Conservation (phyloP, 176 grass and related monocot genomes). For the Bromus sterilis region DNA sequence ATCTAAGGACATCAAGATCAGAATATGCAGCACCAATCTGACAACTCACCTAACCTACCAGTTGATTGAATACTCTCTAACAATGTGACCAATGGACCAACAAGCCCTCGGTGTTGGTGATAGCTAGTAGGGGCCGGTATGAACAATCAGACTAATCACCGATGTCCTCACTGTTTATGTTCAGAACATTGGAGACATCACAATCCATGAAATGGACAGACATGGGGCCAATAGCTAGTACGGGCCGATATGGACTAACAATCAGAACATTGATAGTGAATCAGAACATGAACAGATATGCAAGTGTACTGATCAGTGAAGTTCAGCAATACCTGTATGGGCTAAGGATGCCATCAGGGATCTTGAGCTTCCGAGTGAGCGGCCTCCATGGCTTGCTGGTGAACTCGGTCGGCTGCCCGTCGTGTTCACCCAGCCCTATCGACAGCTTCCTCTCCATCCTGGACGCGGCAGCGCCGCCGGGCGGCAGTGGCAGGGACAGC, state of each 20-base stretch:
- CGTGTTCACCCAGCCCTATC: slow-evolving; percentile 18
- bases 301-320: neutral
- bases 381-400: slow-evolving; percentile 88
- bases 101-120: no score
- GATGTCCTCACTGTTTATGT: no score
- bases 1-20: neutral
- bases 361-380: slow-evolving; percentile 76
- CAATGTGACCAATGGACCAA: no score
- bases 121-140: no score
- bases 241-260: neutral
- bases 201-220: no score
- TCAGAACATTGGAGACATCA: no score
- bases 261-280: no score
- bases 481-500: slow-evolving; percentile 48
- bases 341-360: slow-evolving; percentile 70
- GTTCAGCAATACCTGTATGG: slow-evolving; percentile 65
- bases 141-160: no score
- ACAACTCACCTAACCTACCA: slow-evolving; percentile 13
- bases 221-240: no score
- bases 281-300: neutral
- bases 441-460: slow-evolving; percentile 82
- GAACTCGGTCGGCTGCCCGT: slow-evolving; percentile 59
- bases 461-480: slow-evolving; percentile 6
- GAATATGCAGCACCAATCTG: neutral
- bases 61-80: neutral